Conservation (phyloP, 129 eudicot genomes). For the Pseudognaphalium luteoalbum region DNA sequence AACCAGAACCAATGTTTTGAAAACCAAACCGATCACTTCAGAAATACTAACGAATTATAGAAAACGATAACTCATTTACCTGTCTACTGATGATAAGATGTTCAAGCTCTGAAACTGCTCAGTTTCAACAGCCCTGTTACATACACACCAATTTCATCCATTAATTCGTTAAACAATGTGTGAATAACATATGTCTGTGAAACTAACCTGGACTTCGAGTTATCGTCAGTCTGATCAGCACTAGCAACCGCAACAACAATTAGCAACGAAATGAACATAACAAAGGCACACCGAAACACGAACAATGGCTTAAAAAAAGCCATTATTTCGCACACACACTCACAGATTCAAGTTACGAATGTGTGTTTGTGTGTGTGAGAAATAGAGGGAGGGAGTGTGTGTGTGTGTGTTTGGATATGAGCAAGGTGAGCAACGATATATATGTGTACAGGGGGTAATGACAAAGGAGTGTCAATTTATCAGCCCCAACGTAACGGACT, state of each 20-base stretch:
- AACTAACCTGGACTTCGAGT: constrained; percentile 20
- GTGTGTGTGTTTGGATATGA: constrained; percentile 22
- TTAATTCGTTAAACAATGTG: not conserved
- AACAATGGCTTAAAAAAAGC: constrained; percentile 21
- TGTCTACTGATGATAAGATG: constrained; percentile 57
- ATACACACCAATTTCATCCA: constrained; percentile 6
- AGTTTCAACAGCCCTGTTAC: constrained; percentile 52
- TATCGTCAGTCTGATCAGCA: not conserved
- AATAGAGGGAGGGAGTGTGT: not conserved
- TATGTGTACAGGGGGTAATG: constrained; percentile 27
- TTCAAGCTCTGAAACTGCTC: constrained; percentile 57
- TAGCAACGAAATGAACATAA: constrained; percentile 22
- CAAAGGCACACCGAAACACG: constrained; percentile 15
- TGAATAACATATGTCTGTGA: too few relatives aligned
- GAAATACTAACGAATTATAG: too few relatives aligned
- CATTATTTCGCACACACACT: constrained; percentile 26
- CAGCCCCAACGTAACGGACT: constrained; percentile 54
- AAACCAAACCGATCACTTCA: too few relatives aligned
- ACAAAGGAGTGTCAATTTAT: constrained; percentile 38
- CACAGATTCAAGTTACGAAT: not conserved
- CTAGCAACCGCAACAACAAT: constrained; percentile 8
- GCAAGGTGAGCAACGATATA: constrained; percentile 34
- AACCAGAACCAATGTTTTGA: too few relatives aligned
- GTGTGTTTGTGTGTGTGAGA: not conserved
- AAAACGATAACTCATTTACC: constrained; percentile 25